These are phyloP conservation scores for Zygosaccharomyces sapae DNA, from an alignment of 1,139 yeast genomes.

Conservation along the genomic window DNA sequence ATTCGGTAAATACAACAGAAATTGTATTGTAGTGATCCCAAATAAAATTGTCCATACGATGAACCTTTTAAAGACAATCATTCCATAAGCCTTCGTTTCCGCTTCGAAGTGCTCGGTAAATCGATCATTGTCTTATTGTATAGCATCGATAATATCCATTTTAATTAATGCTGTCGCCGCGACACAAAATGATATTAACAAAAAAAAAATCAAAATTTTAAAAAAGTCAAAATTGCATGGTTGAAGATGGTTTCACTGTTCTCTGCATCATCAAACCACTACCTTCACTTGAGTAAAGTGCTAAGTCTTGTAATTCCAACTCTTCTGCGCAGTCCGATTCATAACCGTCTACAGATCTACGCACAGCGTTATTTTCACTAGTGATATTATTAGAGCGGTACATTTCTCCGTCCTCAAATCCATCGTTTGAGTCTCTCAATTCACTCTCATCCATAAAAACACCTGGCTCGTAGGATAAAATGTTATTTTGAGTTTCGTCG, in stretches of 20 bases:
- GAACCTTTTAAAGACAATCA: constrained; percentile 17
- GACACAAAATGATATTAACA: constrained; percentile 12
- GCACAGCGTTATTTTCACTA: constrained; percentile 3
- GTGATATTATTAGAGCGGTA: not conserved
- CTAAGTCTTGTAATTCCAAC: constrained; percentile 25
- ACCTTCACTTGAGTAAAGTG: constrained; percentile 22
- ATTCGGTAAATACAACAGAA: constrained; percentile 32
- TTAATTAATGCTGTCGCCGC: constrained; percentile 1
- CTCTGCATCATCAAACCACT: constrained; percentile 17
- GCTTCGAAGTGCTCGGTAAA: not conserved
- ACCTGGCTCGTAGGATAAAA: constrained; percentile 15
- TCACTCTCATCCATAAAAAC: constrained; percentile 9
- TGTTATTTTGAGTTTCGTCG: constrained; percentile 15
- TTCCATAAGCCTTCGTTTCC: not conserved
- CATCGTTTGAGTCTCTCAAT: not conserved
- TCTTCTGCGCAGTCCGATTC: constrained; percentile 13
- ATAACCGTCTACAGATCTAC: constrained; percentile 1
- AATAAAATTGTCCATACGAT: constrained; percentile 20
- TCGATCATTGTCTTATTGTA: not conserved
- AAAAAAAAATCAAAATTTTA: not conserved
- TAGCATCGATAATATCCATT: not conserved
- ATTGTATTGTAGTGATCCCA: constrained; percentile 19
- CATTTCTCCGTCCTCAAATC: not conserved
- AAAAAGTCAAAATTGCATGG: constrained; percentile 26
- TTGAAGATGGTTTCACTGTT: constrained; percentile 26